phyloP scores from a whole-genome alignment of 345 rosid species.

The Eucalyptus sideroxylon region DNA sequence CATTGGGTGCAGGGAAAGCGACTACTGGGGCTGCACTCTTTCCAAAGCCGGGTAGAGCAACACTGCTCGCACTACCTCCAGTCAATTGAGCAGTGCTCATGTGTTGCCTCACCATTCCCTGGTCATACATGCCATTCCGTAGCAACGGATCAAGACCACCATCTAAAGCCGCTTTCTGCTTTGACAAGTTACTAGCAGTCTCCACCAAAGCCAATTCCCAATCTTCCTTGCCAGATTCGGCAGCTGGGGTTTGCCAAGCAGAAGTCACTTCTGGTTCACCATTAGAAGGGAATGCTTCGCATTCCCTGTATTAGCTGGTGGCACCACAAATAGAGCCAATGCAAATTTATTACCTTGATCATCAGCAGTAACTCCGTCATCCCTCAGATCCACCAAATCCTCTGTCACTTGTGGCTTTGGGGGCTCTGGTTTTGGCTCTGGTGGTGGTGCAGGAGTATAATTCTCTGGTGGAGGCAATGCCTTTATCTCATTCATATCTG shows the following conservation, averaged over 20 bases:
- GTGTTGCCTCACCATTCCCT: slow-evolving; percentile 80
- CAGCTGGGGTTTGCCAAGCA: too few relatives aligned
- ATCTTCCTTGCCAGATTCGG: too few relatives aligned
- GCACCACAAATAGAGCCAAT: slow-evolving; percentile 50
- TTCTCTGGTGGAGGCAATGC: slow-evolving; percentile 63
- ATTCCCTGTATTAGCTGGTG: slow-evolving; percentile 24
- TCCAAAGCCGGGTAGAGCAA: slow-evolving; percentile 46
- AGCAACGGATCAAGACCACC: slow-evolving; percentile 79
- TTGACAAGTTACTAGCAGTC: slow-evolving; percentile 32
- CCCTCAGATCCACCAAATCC: slow-evolving; percentile 60
- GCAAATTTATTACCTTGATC: slow-evolving; percentile 80
- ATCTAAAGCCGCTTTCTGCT: slow-evolving; percentile 55
- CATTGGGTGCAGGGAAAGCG: slow-evolving; percentile 63
- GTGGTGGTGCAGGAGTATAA: slow-evolving; percentile 19
- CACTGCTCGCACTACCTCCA: slow-evolving; percentile 83
- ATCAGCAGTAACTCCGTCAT: slow-evolving; percentile 42
- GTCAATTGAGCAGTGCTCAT: slow-evolving; percentile 46
- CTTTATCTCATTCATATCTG: slow-evolving; percentile 60
- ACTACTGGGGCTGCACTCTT: slow-evolving; percentile 28
- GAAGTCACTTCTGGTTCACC: too few relatives aligned
- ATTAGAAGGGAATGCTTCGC: slow-evolving; percentile 67
- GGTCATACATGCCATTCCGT: slow-evolving; percentile 86
- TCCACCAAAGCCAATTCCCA: too few relatives aligned
- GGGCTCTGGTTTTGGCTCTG: slow-evolving; percentile 28
- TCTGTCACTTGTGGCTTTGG: slow-evolving; percentile 23